Conservation (phyloP, 371 early-diverging fungal genomes). For the Zychaea mexicana region DNA sequence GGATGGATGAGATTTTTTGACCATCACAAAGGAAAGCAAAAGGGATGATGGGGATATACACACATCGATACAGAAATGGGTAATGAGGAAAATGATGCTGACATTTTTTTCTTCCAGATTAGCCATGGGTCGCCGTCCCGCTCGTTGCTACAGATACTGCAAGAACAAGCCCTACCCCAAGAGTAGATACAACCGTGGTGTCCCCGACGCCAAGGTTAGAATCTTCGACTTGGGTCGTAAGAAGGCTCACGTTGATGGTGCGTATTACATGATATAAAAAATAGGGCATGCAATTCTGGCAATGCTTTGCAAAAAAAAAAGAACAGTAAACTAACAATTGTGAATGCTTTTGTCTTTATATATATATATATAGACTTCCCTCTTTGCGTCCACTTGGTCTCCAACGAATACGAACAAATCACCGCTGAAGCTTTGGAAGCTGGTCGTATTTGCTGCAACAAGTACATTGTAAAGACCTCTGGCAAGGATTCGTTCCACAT, state of each 20-base stretch:
- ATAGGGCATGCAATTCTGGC: neutral
- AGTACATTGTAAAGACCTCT: conserved; percentile 98
- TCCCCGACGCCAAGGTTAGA: conserved; percentile 98
- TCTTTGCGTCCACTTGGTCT: conserved; percentile 94
- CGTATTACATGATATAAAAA: neutral
- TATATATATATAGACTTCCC: conserved; percentile 82
- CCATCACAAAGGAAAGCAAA: neutral
- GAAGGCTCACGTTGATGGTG: conserved; percentile 93
- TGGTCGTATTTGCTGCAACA: conserved; percentile 99
- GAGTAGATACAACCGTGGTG: conserved; percentile 99
- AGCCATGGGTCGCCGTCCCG: conserved; percentile 98
- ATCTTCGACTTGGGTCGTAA: conserved; percentile 99
- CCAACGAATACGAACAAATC: conserved; percentile 99
- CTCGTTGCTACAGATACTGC: conserved; percentile 99
- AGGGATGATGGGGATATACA: neutral
- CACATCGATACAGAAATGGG: neutral
- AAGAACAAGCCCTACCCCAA: conserved; percentile 99
- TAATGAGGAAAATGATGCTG: neutral
- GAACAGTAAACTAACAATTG: no score
- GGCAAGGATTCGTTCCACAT: conserved; percentile 99
- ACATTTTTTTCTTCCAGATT: neutral
- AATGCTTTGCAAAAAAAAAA: no score
- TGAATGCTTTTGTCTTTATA: neutral
- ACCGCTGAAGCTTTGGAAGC: conserved; percentile 99
- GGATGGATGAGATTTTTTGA: conserved; percentile 8